phyloP scores from a whole-genome alignment of 805 yeast species.

The Diddensiella santjacobensis region DNA sequence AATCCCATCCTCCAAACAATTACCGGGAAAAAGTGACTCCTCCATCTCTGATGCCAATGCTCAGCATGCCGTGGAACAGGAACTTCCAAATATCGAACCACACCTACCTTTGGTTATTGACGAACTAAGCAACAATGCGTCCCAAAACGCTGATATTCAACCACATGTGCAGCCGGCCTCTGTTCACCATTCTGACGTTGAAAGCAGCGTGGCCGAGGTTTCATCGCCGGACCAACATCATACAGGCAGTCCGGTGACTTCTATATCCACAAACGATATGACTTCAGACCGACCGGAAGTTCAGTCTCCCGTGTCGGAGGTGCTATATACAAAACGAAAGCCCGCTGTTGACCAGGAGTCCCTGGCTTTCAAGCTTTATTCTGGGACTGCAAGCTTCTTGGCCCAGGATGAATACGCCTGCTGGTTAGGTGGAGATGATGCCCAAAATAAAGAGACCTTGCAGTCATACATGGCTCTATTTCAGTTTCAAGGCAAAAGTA shows the following conservation, averaged over 20 bases:
- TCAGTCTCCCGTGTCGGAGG: background rate
- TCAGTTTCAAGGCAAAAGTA: slow-evolving; percentile 44
- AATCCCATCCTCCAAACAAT: background rate
- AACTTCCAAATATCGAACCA: background rate
- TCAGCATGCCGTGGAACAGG: too few relatives aligned
- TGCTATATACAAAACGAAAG: background rate
- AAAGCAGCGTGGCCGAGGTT: background rate
- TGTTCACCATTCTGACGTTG: background rate
- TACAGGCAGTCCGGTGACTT: background rate
- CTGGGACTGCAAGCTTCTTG: slow-evolving; percentile 15
- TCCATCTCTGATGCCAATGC: too few relatives aligned
- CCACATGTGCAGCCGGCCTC: too few relatives aligned
- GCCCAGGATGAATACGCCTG: slow-evolving; percentile 41
- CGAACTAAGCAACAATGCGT: background rate
- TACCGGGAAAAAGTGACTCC: background rate
- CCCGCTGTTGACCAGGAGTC: slow-evolving; percentile 2
- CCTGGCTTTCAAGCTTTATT: slow-evolving; percentile 17
- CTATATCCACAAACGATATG: background rate
- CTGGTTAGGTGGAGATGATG: slow-evolving; percentile 35
- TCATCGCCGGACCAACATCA: background rate
- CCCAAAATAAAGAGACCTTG: slow-evolving; percentile 31
- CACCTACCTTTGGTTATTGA: background rate
- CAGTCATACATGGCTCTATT: slow-evolving; percentile 38
- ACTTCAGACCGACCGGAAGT: background rate
- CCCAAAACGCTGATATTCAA: too few relatives aligned